These are phyloP conservation scores for Aspergillus calidoustus DNA, from an alignment of 2,329 filamentous ascomycete species.

Conservation along the genomic window DNA sequence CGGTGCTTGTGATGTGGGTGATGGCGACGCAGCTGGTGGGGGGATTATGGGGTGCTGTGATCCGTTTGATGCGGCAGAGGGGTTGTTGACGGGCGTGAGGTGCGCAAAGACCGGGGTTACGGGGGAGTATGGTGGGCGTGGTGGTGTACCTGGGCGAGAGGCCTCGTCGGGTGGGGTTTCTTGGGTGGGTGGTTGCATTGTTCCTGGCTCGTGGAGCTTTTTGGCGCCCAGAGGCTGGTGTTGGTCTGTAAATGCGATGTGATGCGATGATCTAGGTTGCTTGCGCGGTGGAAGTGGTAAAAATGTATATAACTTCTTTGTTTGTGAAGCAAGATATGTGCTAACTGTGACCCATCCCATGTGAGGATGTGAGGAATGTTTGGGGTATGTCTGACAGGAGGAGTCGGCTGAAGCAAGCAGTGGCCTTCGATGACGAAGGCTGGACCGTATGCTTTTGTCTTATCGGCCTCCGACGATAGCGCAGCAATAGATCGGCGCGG, in stretches of 20 bases:
- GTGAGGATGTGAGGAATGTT: too few species aligned
- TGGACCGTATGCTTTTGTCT: background rate
- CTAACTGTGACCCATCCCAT: background rate
- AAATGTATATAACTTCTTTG: background rate
- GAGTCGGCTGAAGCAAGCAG: background rate
- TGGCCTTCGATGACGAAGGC: background rate
- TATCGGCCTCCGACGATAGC: constrained; percentile 8
- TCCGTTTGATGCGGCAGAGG: constrained; percentile 21
- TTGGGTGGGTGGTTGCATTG: constrained; percentile 27
- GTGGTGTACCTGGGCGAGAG: constrained; percentile 44
- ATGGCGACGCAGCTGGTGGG: constrained; percentile 37
- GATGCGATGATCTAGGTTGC: constrained; percentile 8
- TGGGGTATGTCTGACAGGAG: background rate
- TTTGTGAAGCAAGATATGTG: background rate
- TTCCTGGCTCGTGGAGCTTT: constrained; percentile 19
- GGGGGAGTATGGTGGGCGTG: constrained; percentile 52
- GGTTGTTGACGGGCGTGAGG: constrained; percentile 33
- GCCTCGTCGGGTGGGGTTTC: constrained; percentile 21
- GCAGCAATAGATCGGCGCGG: background rate
- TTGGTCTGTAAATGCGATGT: constrained; percentile 1
- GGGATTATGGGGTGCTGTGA: constrained; percentile 37
- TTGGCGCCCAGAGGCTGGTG: background rate
- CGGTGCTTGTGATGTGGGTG: constrained; percentile 28
- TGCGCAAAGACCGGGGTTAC: constrained; percentile 51
- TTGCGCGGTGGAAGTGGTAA: background rate